Evolutionary conservation across 805 yeast species (phyloP).

Genomic region (Ogataea nakhonphanomensis): DNA sequence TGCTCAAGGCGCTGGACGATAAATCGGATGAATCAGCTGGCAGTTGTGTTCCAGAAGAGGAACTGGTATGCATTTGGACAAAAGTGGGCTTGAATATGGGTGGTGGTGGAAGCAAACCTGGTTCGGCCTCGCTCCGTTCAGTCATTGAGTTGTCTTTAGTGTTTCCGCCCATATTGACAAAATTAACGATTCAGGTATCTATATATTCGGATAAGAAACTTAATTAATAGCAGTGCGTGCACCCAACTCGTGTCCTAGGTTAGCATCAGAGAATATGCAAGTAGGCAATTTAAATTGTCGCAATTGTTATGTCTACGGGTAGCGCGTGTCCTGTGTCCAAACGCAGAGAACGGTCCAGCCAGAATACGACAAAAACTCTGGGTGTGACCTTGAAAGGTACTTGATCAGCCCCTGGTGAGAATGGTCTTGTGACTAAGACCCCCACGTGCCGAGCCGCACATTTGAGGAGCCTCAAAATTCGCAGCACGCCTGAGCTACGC

Average conservation of each 20-base stretch:
- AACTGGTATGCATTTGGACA: slow-evolving; percentile 38
- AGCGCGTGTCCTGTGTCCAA: neutral
- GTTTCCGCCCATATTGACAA: neutral
- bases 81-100: slow-evolving; percentile 46
- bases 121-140: neutral
- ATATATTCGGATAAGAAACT: neutral
- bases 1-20: slow-evolving; percentile 7
- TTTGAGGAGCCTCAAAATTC: neutral
- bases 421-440: slow-evolving; percentile 5
- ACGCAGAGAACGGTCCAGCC: neutral
- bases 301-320: neutral
- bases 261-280: neutral
- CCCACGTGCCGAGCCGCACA: slow-evolving; percentile 7
- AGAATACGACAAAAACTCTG: neutral
- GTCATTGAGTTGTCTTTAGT: neutral
- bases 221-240: slow-evolving; percentile 5
- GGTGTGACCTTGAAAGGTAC: neutral
- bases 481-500: neutral
- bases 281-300: neutral
- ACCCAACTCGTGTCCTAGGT: neutral
- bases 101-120: slow-evolving; percentile 39
- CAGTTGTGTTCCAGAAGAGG: slow-evolving; percentile 2
- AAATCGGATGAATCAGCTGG: slow-evolving; percentile 2
- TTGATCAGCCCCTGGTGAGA: neutral
- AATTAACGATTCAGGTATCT: neutral